phyloP scores from a whole-genome alignment of 2,329 filamentous ascomycete genomes.

The Cyclaneusma minus region DNA sequence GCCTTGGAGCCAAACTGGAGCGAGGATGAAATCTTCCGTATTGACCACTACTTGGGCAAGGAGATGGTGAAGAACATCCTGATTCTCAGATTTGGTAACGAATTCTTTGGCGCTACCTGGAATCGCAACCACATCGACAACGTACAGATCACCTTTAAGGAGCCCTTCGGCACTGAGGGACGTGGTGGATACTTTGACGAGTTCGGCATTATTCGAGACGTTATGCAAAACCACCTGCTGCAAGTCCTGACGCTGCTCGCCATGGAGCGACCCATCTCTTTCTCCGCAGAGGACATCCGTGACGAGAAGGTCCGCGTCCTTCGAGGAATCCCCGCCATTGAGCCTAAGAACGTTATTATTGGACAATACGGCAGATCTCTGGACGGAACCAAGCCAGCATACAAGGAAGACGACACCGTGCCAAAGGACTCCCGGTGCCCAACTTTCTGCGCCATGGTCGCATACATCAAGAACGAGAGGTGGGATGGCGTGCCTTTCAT shows the following conservation, averaged over 20 bases:
- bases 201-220: slow-evolving; percentile 97
- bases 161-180: slow-evolving; percentile 96
- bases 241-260: slow-evolving; percentile 91
- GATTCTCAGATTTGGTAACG: slow-evolving; percentile 94
- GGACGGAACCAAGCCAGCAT: slow-evolving; percentile 89
- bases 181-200: slow-evolving; percentile 98
- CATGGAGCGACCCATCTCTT: slow-evolving; percentile 97
- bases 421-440: slow-evolving; percentile 95
- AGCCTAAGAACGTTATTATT: slow-evolving; percentile 99
- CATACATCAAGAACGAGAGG: slow-evolving; percentile 98
- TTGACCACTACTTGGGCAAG: slow-evolving; percentile 98
- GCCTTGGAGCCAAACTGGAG: slow-evolving; percentile 96
- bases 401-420: slow-evolving; percentile 98
- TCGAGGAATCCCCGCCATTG: slow-evolving; percentile 81
- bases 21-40: slow-evolving; percentile 97
- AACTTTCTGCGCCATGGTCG: slow-evolving; percentile 93
- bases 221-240: slow-evolving; percentile 98
- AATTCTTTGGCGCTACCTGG: slow-evolving; percentile 97
- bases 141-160: slow-evolving; percentile 98
- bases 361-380: slow-evolving; percentile 95
- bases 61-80: slow-evolving; percentile 99
- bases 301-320: slow-evolving; percentile 98
- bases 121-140: slow-evolving; percentile 99
- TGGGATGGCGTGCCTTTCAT: slow-evolving; percentile 99
- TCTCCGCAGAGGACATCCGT: slow-evolving; percentile 94